Evolutionary conservation across 2,329 filamentous ascomycete genomes (phyloP), one percentile per base, ranked within the genome.

Genomic region (Nigrospora osmanthi): DNA sequence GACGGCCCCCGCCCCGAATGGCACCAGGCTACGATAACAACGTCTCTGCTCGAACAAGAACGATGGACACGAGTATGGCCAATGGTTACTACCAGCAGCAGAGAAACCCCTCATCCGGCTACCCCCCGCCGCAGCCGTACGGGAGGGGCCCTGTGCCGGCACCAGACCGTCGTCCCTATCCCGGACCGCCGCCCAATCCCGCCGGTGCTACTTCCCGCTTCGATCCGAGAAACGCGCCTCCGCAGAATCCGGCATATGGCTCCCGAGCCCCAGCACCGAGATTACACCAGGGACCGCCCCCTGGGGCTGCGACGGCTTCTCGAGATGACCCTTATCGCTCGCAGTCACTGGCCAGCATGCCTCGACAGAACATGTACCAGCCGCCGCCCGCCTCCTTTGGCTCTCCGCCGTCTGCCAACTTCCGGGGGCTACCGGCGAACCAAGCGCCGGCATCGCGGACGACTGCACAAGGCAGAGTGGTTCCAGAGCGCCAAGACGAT

Each of bases 401-500:
- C 48, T 62, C 74, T 59, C 73, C 83, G 12, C 81, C 87, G 23
- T 83, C 85, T 42, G 86, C 83, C 59, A 79, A 84, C 37, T 89
- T 89, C 58, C 83, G 90, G 44, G 85, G 90, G 54, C 81, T 85
- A 47, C 85, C 82, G 30, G 91, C 88, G 59, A 80, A 82, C 54
- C 70, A 68, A 51, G 72, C 77, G 45, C 76, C 81, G 54, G 83
- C 89, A 2, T 57, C 55, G 14, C 78, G 85, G 49, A 95, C 89
- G 40, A 98, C 93, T 3, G 88, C 90, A 10, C 90, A 96, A 62
- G 93, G 93, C 31, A 80, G 93, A 49, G 75, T 93, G 33, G 89
- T 98, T 10, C 93, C 93, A 1, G 90, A 96, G 60, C 82, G 91
- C 44, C 86, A 90, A 49, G 88, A 94, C 57, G 91, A 97, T 64